phyloP scores from a whole-genome alignment of 164 flowering plant species.

The Magnolia changhungtana region DNA sequence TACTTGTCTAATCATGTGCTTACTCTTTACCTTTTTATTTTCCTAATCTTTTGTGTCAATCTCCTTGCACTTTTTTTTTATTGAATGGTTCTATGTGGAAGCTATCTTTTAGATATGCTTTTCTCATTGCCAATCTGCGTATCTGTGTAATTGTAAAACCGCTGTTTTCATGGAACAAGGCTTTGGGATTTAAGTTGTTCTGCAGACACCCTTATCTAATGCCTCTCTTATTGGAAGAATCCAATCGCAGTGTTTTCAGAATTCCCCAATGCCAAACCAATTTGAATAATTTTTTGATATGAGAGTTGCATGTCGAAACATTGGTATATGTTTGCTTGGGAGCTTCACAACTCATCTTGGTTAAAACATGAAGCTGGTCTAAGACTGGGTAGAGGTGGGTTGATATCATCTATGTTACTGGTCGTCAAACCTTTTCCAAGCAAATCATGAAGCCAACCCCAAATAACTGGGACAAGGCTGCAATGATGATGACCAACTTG shows the following conservation, averaged over 20 bases:
- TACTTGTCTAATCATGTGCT: not conserved
- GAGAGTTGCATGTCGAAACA: not conserved
- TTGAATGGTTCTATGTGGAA: not conserved
- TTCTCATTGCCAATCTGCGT: not conserved
- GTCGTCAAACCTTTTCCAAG: not conserved
- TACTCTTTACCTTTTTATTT: not conserved
- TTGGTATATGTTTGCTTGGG: not conserved
- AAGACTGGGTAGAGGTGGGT: too few relatives aligned
- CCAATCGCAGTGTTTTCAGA: not conserved
- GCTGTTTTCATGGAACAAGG: not conserved
- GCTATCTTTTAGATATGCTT: not conserved
- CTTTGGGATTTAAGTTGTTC: not conserved
- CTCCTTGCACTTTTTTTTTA: not conserved
- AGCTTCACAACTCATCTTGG: not conserved
- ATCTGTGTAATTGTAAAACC: not conserved
- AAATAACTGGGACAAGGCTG: not conserved
- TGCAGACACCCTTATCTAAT: not conserved
- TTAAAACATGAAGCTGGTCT: too few relatives aligned
- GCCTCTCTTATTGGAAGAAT: not conserved
- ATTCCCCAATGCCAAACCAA: not conserved
- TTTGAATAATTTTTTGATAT: not conserved
- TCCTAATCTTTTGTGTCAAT: not conserved
- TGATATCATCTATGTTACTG: not conserved
- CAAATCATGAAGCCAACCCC: not conserved
- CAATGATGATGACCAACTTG: not conserved